Base-by-base conservation (phyloP, 371 early-diverging fungal genomes). In the Racocetra persica region DNA sequence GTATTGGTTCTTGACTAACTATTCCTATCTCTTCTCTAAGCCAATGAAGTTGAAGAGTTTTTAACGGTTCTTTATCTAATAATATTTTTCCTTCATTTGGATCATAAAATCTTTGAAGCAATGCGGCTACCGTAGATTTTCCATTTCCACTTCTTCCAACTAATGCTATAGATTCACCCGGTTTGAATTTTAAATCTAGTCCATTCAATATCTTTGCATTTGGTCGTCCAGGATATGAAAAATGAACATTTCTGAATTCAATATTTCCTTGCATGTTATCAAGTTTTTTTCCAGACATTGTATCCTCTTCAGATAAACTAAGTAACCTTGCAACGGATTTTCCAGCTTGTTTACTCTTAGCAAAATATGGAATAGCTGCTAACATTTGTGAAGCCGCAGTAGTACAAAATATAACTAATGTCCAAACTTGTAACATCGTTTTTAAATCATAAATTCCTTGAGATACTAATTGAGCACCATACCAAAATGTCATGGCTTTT, bases 71-170 rank as follows among this genome's bases (percentile, higher is more conserved):
- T 51, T 88, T 91, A 82, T 94, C 93, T 13, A 94, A 80, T 60
- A 86, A 85, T 24, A 94, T 84, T 11, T 86, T 82, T 7, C 96
- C 96, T 52, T 81, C 81, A 18, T 81, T 82, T 6, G 93, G 89
- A 77, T 93, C 92, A 82, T 95, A 95, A 85, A 93, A 93, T 28
- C 94, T 91, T 74, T 92, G 83, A 20, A 95, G 83, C 26, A 95
- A 82, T 1, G 92, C 88, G 2, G 91, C 88, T 49, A 93, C 84
- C 0, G 94, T 95, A 32, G 91, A 91, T 85, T 95, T 95, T 38
- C 95, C 95, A 55, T 88, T 88, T 28, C 95, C 95, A 63, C 92
- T 92, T 11, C 93, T 92, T 6, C 97, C 97, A 1, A 96, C 97
- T 18, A 97, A 85, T 8, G 96, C 90, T 55, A 90, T 84, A 8